A percentile compares a stretch with the other conserved stretches of the same genome.
phyloP scores from a whole-genome alignment of 306 rosid species.

The Cajanus cajan region DNA sequence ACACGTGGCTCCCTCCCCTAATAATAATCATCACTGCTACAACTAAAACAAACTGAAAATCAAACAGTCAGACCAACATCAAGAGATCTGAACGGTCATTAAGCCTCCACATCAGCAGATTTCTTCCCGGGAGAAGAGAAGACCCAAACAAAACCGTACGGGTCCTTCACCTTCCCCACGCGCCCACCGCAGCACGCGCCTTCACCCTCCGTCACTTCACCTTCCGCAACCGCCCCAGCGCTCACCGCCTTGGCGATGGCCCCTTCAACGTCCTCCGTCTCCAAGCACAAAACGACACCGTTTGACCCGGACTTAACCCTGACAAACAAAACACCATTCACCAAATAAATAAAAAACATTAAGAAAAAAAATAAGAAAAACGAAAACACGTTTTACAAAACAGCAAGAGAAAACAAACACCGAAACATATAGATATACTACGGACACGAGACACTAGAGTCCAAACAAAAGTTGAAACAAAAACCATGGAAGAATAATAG shows the following conservation, averaged over 20 bases:
- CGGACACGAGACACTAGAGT: background rate
- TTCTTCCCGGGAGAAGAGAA: slow-evolving; percentile 34
- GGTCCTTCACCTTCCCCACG: slow-evolving; percentile 72
- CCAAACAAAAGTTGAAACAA: background rate
- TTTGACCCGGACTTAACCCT: slow-evolving; percentile 42
- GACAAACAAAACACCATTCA: background rate
- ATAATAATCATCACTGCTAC: background rate
- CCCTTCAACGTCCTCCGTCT: slow-evolving; percentile 51
- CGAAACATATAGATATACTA: background rate
- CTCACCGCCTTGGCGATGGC: slow-evolving; percentile 56
- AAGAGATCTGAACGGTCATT: background rate
- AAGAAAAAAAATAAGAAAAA: no score
- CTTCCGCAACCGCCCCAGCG: slow-evolving; percentile 55
- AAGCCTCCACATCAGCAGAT: slow-evolving; percentile 26
- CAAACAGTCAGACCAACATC: background rate
- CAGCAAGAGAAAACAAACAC: background rate
- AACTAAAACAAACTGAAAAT: background rate
- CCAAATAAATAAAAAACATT: background rate
- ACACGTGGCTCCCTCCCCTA: background rate
- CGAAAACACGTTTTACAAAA: background rate
- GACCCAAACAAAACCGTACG: slow-evolving; percentile 64
- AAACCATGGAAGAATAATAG: background rate
- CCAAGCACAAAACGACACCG: slow-evolving; percentile 51
- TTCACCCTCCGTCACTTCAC: slow-evolving; percentile 50
- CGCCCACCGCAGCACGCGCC: slow-evolving; percentile 54